phyloP scores from a whole-genome alignment of 1,284 basidiomycete species.

The Boletellus deceptivus region DNA sequence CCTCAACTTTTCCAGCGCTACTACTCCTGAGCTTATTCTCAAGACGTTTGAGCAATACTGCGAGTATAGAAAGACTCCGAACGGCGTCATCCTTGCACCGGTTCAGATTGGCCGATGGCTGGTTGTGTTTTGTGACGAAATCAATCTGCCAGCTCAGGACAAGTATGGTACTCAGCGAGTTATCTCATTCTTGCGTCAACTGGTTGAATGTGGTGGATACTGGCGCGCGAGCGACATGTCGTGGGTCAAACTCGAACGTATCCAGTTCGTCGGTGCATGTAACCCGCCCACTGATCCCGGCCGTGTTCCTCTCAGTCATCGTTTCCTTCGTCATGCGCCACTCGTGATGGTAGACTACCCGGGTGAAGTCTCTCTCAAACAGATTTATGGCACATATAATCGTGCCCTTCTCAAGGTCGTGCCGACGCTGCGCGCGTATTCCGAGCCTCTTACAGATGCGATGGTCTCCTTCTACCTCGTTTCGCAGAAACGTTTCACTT shows the following conservation, averaged over 20 bases:
- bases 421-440: conserved; percentile 89
- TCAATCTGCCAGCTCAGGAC: conserved; percentile 96
- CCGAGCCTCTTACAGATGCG: conserved; percentile 93
- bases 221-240: conserved; percentile 95
- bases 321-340: conserved; percentile 97
- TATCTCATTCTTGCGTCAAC: conserved; percentile 96
- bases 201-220: conserved; percentile 94
- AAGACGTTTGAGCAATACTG: conserved; percentile 99
- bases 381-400: conserved; percentile 99
- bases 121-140: conserved; percentile 99
- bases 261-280: conserved; percentile 99
- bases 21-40: conserved; percentile 95
- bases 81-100: conserved; percentile 92
- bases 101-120: conserved; percentile 97
- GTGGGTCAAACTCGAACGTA: conserved; percentile 97
- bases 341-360: conserved; percentile 99
- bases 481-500: conserved; percentile 93
- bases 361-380: conserved; percentile 94
- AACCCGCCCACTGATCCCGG: conserved; percentile 99
- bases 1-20: conserved; percentile 98
- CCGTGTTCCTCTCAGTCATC: conserved; percentile 94
- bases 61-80: conserved; percentile 98
- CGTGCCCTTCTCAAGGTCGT: conserved; percentile 95
- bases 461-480: conserved; percentile 97
- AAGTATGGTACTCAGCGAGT: conserved; percentile 99